These are phyloP conservation scores for Pseudoneurospora amorphoporcata DNA, from an alignment of 495 filamentous ascomycete species.

Conservation along the genomic window DNA sequence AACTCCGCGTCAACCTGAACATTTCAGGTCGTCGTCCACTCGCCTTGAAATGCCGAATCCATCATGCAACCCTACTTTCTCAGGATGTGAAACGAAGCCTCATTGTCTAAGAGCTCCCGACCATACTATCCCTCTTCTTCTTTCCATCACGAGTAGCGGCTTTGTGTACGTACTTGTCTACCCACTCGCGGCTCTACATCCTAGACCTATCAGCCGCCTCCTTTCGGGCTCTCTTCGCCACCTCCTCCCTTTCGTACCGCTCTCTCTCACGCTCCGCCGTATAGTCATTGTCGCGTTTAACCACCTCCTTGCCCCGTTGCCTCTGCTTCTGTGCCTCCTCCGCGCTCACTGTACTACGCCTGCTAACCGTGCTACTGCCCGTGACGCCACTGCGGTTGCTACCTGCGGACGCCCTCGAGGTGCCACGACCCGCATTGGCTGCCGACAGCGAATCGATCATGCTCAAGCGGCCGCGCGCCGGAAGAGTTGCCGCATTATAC, in stretches of 20 bases:
- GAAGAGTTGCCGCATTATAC: neutral
- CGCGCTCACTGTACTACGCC: conserved; percentile 29
- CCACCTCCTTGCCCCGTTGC: conserved; percentile 50
- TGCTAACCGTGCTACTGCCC: conserved; percentile 4
- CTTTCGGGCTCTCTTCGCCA: conserved; percentile 46
- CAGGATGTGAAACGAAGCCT: neutral
- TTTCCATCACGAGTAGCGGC: neutral
- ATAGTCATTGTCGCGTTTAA: conserved; percentile 43
- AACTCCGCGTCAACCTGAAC: neutral
- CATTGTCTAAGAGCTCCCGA: neutral
- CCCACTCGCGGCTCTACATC: conserved; percentile 56
- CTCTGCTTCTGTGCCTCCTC: conserved; percentile 42
- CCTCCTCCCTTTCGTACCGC: conserved; percentile 45
- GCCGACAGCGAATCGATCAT: neutral
- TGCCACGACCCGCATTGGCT: conserved; percentile 11
- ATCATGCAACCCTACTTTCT: neutral
- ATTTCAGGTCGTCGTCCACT: neutral
- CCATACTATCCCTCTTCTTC: neutral
- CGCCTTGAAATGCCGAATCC: neutral
- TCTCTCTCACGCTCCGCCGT: conserved; percentile 40
- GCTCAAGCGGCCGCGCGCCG: neutral
- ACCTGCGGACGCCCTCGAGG: conserved; percentile 17
- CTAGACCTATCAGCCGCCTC: conserved; percentile 58
- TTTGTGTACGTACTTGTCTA: conserved; percentile 43
- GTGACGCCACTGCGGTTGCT: conserved; percentile 2